Percentiles rank a stretch among this genome's conserved stretches.
Conservation (phyloP, 139 green algal species). For the Mesotaenium endlicherianum region DNA sequence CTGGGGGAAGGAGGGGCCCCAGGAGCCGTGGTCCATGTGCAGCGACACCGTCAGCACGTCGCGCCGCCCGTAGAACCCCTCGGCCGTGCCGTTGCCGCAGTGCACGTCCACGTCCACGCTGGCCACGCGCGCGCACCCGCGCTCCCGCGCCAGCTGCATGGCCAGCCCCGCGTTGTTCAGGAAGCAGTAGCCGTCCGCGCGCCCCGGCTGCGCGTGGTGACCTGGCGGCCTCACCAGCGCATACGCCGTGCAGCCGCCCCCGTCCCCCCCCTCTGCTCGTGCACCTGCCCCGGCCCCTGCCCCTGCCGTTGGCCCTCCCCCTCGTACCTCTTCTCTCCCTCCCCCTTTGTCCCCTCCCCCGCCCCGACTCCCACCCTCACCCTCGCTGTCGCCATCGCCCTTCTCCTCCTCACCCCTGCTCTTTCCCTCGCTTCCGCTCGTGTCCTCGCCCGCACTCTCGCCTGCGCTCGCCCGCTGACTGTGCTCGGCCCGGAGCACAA, state of each 20-base stretch:
- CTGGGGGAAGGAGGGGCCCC: neutral
- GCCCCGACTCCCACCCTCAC: too few relatives aligned
- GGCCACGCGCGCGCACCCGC: neutral
- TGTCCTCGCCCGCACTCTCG: too few relatives aligned
- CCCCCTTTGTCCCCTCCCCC: too few relatives aligned
- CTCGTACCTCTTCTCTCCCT: too few relatives aligned
- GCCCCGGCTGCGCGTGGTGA: conserved; percentile 26
- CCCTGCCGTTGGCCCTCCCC: too few relatives aligned
- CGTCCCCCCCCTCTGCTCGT: too few relatives aligned
- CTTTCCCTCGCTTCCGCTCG: too few relatives aligned
- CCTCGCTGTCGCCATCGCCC: too few relatives aligned
- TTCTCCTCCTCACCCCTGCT: too few relatives aligned
- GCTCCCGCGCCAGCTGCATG: neutral
- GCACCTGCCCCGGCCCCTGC: too few relatives aligned
- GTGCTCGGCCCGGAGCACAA: too few relatives aligned
- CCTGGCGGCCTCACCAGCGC: conserved; percentile 34
- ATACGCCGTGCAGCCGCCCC: conserved; percentile 6
- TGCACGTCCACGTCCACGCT: conserved; percentile 49
- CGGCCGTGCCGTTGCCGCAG: conserved; percentile 41
- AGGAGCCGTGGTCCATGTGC: conserved; percentile 33
- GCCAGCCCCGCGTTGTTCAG: conserved; percentile 44
- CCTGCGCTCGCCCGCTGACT: too few relatives aligned
- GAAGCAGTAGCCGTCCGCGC: conserved; percentile 38
- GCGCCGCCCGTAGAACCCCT: conserved; percentile 10
- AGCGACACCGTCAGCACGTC: conserved; percentile 25